Evolutionary conservation across 2,329 filamentous ascomycete genomes (phyloP), one percentile per base, ranked within the genome.

Genomic region (Trichophyton verrucosum): DNA sequence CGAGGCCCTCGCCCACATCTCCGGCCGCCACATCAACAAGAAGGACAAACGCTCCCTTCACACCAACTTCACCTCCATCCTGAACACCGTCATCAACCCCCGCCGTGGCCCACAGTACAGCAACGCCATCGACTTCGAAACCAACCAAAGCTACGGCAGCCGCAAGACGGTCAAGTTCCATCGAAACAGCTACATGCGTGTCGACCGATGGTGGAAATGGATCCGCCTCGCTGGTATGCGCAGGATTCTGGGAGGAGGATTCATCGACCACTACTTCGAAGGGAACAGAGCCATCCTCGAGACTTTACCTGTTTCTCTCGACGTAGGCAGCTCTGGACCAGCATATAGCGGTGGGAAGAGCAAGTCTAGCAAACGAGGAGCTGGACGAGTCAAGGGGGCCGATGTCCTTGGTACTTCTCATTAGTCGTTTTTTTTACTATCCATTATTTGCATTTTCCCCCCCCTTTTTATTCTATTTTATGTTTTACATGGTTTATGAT

Each of bases 121-220:
- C 61, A 87, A 80, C 22, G 84, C 85, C 6, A 77, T 86, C 58
- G 79, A 86, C 63, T 75, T 81, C 55, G 80, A 86, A 40, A 82
- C 79, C 0, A 82, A 83, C 27, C 76, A 76, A 24, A 77, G 79
- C 57, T 84, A 85, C 63, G 86, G 86, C 4, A 85, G 80, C 62
- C 78, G 84, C 61, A 76, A 87, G 74, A 81, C 75, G 9, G 77
- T 89, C 44, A 80, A 81, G 61, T 81, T 88, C 60, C 77, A 81
- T 59, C 77, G 78, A 22, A 80, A 78, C 55, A 81, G 83, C 2
- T 78, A 81, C 59, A 81, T 88, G 76, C 79, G 76, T 58, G 83
- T 89, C 58, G 85, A 89, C 71, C 80, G 81, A 65, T 89, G 86
- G 86, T 89, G 86, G 86, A 89, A 89, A 72, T 75, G 87, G 66